Percentiles rank a stretch among this genome's conserved stretches.
phyloP scores from a whole-genome alignment of 1,139 yeast genomes.

The Sugiyamaella castrensis region DNA sequence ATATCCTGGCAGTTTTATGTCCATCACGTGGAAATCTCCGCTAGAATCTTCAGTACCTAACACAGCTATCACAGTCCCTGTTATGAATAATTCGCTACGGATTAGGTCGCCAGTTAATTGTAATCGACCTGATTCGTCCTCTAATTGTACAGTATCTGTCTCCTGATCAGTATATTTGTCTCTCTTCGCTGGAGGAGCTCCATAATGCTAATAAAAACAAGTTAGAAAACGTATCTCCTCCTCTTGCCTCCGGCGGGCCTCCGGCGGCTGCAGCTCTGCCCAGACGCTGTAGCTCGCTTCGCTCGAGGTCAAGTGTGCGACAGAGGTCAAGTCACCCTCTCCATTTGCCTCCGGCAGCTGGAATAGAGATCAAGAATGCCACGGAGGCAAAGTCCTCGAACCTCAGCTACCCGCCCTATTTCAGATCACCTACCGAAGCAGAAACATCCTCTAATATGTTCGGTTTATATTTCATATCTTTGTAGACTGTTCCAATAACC shows the following conservation, averaged over 20 bases:
- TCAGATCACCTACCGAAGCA: slow-evolving; percentile 29
- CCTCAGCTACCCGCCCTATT: no score
- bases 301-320: no score
- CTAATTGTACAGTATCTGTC: slow-evolving; percentile 55
- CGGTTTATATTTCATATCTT: slow-evolving; percentile 82
- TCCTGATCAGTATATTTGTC: slow-evolving; percentile 53
- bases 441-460: slow-evolving; percentile 81
- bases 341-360: no score
- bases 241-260: slow-evolving; percentile 28
- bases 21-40: slow-evolving; percentile 83
- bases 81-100: slow-evolving; percentile 55
- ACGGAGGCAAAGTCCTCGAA: no score
- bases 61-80: slow-evolving; percentile 83
- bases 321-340: no score
- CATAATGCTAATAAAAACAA: slow-evolving; percentile 35
- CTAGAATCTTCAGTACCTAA: slow-evolving; percentile 82
- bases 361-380: no score
- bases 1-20: slow-evolving; percentile 65
- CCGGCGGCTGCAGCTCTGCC: neutral
- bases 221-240: no score
- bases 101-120: slow-evolving; percentile 63
- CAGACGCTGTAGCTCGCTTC: no score
- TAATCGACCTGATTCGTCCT: slow-evolving; percentile 92
- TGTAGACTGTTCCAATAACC: slow-evolving; percentile 87
- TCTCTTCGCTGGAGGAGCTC: slow-evolving; percentile 39